A percentile compares a stretch with the other conserved stretches of the same genome.
Evolutionary conservation across 1,284 basidiomycete genomes (phyloP).

Genomic region (Exobasidium rhododendri): DNA sequence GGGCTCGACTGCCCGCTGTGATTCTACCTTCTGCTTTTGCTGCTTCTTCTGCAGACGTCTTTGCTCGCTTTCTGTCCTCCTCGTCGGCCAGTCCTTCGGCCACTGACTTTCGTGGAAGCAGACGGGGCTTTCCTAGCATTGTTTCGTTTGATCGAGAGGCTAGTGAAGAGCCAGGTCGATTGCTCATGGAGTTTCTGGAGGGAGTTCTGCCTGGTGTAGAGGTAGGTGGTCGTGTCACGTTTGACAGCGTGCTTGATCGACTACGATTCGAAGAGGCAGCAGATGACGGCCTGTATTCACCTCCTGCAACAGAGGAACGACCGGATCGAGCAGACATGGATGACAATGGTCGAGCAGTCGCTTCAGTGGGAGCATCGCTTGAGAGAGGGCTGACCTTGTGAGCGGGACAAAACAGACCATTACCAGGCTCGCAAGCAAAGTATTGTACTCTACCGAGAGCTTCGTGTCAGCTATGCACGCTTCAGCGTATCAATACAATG

Average conservation of each 20-base stretch:
- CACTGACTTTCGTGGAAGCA: conserved; percentile 32
- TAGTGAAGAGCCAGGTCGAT: conserved; percentile 46
- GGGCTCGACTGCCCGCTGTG: conserved; percentile 75
- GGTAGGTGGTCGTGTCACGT: conserved; percentile 27
- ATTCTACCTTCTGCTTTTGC: conserved; percentile 59
- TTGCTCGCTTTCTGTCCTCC: conserved; percentile 19
- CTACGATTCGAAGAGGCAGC: conserved; percentile 24
- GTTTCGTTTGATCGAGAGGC: conserved; percentile 58
- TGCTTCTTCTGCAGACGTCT: conserved; percentile 34
- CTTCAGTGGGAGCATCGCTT: conserved; percentile 34
- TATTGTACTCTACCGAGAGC: conserved; percentile 68
- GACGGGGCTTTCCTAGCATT: conserved; percentile 31
- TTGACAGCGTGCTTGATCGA: conserved; percentile 24
- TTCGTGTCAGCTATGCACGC: not conserved
- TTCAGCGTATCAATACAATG: not conserved
- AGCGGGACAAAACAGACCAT: conserved; percentile 83
- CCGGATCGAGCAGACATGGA: conserved; percentile 41
- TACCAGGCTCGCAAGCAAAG: conserved; percentile 77
- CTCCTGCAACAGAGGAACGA: conserved; percentile 21
- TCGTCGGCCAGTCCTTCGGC: conserved; percentile 26
- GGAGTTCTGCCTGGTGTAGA: conserved; percentile 21
- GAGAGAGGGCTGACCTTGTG: conserved; percentile 64
- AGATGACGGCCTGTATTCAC: conserved; percentile 7
- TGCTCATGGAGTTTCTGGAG: conserved; percentile 2
- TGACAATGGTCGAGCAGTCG: conserved; percentile 46